Conservation (phyloP, 192 early-diverging fungal genomes). For the Pilobolus umbonatus region DNA sequence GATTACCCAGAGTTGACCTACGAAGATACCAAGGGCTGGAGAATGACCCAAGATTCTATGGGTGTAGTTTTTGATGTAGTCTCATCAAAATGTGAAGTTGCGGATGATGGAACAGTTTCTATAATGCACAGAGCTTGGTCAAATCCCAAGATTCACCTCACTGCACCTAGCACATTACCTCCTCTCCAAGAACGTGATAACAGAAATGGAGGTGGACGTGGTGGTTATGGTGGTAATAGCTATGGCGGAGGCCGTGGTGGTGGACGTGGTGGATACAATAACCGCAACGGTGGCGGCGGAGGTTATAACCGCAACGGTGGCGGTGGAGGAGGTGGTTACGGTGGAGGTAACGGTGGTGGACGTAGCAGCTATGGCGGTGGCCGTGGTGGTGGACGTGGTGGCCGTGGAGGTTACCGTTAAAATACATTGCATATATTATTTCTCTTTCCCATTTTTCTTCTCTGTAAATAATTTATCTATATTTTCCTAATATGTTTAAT, state of each 20-base stretch:
- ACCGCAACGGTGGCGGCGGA: slow-evolving; percentile 35
- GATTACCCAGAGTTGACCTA: slow-evolving; percentile 66
- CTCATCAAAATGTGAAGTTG: slow-evolving; percentile 60
- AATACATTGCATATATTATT: too few species aligned
- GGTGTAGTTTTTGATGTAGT: slow-evolving; percentile 87
- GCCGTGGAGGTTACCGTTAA: slow-evolving; percentile 1
- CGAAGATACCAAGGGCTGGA: slow-evolving; percentile 74
- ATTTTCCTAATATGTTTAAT: too few species aligned
- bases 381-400: slow-evolving; percentile 6
- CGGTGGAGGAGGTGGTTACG: slow-evolving; percentile 42
- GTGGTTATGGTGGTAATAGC: slow-evolving; percentile 33
- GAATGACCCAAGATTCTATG: slow-evolving; percentile 74
- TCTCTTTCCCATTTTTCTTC: too few species aligned
- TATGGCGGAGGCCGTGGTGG: slow-evolving; percentile 44
- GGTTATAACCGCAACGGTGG: slow-evolving; percentile 36
- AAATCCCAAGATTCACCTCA: slow-evolving; percentile 61
- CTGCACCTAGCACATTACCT: slow-evolving; percentile 71
- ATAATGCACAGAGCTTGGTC: slow-evolving; percentile 71
- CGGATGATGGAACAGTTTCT: slow-evolving; percentile 45
- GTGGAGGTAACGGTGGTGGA: slow-evolving; percentile 32
- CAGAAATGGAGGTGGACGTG: slow-evolving; percentile 32
- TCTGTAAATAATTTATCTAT: too few species aligned
- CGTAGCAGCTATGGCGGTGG: background rate
- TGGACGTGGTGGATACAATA: slow-evolving; percentile 38
- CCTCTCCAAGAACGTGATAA: slow-evolving; percentile 63